Base-by-base conservation (phyloP, 257 asterid genomes). In the Nicotiana obtusifolia region DNA sequence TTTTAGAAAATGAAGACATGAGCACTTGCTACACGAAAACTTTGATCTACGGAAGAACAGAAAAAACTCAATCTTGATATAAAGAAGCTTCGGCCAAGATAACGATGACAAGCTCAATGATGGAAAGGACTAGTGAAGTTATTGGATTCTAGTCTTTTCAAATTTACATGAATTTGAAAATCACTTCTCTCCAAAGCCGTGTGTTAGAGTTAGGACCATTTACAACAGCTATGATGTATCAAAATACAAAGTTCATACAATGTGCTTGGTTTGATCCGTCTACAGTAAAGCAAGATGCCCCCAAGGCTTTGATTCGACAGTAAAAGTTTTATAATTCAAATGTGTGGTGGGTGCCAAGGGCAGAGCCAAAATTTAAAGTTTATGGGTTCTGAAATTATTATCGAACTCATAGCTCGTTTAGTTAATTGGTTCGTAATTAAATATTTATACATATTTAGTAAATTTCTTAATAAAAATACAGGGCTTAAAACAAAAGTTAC, bases 1-100 rank as follows among this genome's bases (percentile, higher is more conserved):
- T 84, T 89, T 95, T 66, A 87, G 86, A 68, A 81, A 83, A 7
- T 87, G 88, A 90, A 76, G 87, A 76, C 61, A 3, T 20, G 41
- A 73, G 16, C 15, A 47, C 22, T 24, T 73, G 79, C 0, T 47
- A 73, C 41, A 22, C 61, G 24, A 47, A 24, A 13, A 60, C 2
- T 73, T 73, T 73, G 37, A 47, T 73, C 7, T 1, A 73, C 4
- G 0, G 8, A 14, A 47, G 10, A 22, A 47, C 16, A 24, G 37
- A 73, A 33, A 44, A 6, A 37, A 71, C 24, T 24, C 24, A 56
- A 15, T 13, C 79, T 24, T 15, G 61, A 47, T 73, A 14, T 17
- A 7, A 0, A 47, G 41, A n/a, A 47, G 22, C 37, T 20, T 47
- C 22, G 61, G 3, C 79, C 41, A 22, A 73, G 79, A 73, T 73